Evolutionary conservation across 169 alveolate genomes (phyloP).

Genomic region (Eimeria tenella): DNA sequence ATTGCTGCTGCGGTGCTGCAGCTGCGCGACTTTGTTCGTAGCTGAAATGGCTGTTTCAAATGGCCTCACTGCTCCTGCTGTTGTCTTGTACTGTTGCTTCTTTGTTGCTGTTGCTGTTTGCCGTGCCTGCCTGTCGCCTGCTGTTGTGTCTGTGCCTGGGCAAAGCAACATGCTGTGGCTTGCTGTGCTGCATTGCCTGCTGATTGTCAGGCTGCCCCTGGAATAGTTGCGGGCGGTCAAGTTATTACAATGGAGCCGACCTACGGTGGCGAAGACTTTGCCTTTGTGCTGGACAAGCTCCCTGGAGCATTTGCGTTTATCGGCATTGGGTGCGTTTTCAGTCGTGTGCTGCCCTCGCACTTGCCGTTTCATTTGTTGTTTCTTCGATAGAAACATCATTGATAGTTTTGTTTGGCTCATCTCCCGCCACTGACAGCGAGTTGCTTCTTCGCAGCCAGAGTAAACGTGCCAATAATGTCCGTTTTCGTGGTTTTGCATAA

Average conservation of each 20-base stretch:
- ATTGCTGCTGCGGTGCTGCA: constrained; percentile 20
- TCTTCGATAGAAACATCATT: neutral
- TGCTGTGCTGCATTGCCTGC: neutral
- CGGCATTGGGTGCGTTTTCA: constrained; percentile 71
- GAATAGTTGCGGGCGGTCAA: neutral
- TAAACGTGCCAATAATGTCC: too few relatives aligned
- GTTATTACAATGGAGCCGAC: constrained; percentile 46
- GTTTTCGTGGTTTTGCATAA: too few relatives aligned
- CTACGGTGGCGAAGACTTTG: constrained; percentile 77
- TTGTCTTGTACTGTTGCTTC: neutral
- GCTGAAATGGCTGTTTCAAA: neutral
- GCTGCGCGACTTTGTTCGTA: neutral
- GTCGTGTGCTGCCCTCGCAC: neutral
- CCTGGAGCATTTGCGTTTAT: constrained; percentile 72
- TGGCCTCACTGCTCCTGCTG: neutral
- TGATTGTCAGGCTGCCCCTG: constrained; percentile 26
- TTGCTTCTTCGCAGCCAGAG: too few relatives aligned
- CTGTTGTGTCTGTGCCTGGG: neutral
- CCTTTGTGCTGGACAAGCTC: constrained; percentile 64
- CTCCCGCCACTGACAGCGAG: too few relatives aligned
- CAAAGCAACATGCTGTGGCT: neutral
- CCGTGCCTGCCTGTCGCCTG: neutral
- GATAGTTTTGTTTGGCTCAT: too few relatives aligned
- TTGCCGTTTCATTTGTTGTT: neutral
- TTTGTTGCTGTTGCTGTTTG: neutral